Evolutionary conservation across 2,329 filamentous ascomycete species (phyloP), one percentile per base, ranked within the genome.

Genomic region (Fusarium citri): DNA sequence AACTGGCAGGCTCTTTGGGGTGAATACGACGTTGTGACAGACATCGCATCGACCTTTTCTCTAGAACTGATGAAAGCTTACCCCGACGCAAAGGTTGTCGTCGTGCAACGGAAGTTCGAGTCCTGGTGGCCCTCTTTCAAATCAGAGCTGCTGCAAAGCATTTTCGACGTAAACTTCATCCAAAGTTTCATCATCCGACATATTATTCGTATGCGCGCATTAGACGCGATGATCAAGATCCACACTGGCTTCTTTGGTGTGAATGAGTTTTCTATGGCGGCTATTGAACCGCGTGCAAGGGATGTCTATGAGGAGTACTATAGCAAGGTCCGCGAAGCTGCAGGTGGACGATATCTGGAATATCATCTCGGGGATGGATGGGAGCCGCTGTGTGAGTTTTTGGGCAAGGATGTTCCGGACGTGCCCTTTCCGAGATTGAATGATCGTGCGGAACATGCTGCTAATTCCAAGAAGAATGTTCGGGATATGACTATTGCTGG

Each of bases 1-100:
- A 30, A 58, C 0, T 67, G 64, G 64, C 16, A 67, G 5, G 9
- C 15, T 1, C 20, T 67, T 3, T 67, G 63, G 63, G 64, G 57
- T 2, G 8, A 20, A 3, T 67, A 63, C 3, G 64, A 67, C 9
- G 37, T 67, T 6, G 63, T 51, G 1, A 67, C 64, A 0, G 64
- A 67, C 1, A 25, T 53, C 10, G 63, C 63, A 0, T 67, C 50
- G 1, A 42, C 64, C 0, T 68, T 68, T 9, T 16, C n/a, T 0
- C 16, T 50, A 3, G 47, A 68, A 2, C 64, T 68, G 0, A 68
- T 68, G 12, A 23, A 58, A 14, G 37, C 58, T 2, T 64, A 67
- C 15, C 64, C 64, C 0, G 22, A 68, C 10, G 64, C 64, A 8
- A 68, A 68, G 2, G 48, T 68, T 0, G 43, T 68, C 0, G 25